Conservation (phyloP, 345 rosid genomes). For the Linum lewisii region DNA sequence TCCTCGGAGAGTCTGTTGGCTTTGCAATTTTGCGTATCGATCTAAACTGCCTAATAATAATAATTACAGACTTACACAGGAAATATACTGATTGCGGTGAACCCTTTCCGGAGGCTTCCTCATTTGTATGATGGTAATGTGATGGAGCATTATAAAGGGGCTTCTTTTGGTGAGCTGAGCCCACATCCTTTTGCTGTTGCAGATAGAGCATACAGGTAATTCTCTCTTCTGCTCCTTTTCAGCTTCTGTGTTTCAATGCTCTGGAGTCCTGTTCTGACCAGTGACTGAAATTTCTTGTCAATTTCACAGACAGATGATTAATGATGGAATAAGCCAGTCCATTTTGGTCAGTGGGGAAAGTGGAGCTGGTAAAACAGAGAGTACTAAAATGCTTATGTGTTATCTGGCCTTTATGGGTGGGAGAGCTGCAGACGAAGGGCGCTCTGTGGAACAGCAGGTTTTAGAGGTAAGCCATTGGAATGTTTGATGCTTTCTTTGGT, state of each 20-base stretch:
- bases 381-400: conserved; percentile 86
- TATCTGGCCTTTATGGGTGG: conserved; percentile 92
- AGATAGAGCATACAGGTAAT: conserved; percentile 50
- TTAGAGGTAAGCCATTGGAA: conserved; percentile 42
- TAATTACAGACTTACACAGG: conserved; percentile 48
- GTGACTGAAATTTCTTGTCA: neutral
- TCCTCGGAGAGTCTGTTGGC: neutral
- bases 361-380: conserved; percentile 95
- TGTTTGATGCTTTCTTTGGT: conserved; percentile 9
- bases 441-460: conserved; percentile 75
- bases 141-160: conserved; percentile 63
- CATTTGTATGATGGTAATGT: conserved; percentile 49
- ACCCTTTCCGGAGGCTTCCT: conserved; percentile 51
- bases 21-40: neutral
- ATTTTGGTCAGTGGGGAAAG: conserved; percentile 82
- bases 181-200: conserved; percentile 59
- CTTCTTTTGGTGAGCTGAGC: conserved; percentile 53
- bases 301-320: conserved; percentile 51
- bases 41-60: neutral
- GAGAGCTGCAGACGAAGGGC: conserved; percentile 54
- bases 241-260: conserved; percentile 10
- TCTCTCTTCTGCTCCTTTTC: neutral
- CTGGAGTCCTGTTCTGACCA: conserved; percentile 5
- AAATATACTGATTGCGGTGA: conserved; percentile 53
- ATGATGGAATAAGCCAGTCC: conserved; percentile 61